phyloP scores from a whole-genome alignment of 2,329 filamentous ascomycete species.

The Coniosporium tulheliwenetii region DNA sequence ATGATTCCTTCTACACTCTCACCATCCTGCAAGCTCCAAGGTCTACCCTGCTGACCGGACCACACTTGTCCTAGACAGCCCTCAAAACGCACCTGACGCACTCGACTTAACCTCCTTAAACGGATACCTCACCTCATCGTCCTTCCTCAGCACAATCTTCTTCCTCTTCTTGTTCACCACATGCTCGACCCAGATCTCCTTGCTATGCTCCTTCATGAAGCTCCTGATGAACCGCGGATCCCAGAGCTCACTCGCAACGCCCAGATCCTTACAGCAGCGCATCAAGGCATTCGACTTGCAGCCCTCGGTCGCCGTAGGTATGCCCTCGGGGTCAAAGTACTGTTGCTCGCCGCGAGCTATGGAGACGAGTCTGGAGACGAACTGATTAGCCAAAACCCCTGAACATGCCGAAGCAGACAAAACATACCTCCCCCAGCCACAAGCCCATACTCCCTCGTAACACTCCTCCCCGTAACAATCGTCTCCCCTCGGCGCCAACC shows the following conservation, averaged over 20 bases:
- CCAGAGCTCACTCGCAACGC: conserved; percentile 90
- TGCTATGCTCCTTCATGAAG: conserved; percentile 60
- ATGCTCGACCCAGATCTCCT: conserved; percentile 86
- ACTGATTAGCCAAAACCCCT: not conserved
- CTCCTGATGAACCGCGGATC: conserved; percentile 79
- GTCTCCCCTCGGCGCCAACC: conserved; percentile 73
- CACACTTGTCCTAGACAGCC: too few relatives aligned
- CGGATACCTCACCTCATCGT: conserved; percentile 54
- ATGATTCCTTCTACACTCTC: too few relatives aligned
- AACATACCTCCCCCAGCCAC: conserved; percentile 71
- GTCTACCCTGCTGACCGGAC: too few relatives aligned
- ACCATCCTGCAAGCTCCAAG: too few relatives aligned
- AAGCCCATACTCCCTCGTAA: conserved; percentile 86
- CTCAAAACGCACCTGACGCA: not conserved
- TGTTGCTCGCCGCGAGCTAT: conserved; percentile 89
- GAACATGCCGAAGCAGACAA: not conserved
- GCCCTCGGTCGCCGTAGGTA: conserved; percentile 88
- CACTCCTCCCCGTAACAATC: conserved; percentile 63
- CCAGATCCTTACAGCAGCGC: conserved; percentile 96
- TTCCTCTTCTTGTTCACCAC: conserved; percentile 71
- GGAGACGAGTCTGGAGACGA: conserved; percentile 55
- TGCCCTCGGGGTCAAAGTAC: conserved; percentile 79
- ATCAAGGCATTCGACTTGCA: conserved; percentile 97
- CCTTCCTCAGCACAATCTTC: conserved; percentile 76
- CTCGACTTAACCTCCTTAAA: conserved; percentile 34